Conservation (phyloP, 2,329 filamentous ascomycete genomes). For the Apiospora aurea region DNA sequence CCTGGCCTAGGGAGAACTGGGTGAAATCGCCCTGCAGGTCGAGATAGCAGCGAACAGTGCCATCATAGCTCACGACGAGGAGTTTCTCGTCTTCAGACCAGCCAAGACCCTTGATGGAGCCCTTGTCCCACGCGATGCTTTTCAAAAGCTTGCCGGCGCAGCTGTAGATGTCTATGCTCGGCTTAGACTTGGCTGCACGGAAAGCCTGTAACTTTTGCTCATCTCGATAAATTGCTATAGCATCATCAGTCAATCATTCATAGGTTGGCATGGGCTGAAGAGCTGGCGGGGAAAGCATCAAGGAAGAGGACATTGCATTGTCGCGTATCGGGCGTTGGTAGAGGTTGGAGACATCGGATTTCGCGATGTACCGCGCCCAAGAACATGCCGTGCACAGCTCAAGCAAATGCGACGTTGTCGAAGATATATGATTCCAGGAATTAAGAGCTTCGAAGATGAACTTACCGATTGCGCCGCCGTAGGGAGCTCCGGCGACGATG, state of each 20-base stretch:
- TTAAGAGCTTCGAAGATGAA: neutral
- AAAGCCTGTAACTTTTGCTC: conserved; percentile 84
- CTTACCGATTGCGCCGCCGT: conserved; percentile 91
- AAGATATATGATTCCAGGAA: neutral
- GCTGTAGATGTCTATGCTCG: conserved; percentile 93
- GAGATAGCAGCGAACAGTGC: conserved; percentile 87
- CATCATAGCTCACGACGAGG: conserved; percentile 86
- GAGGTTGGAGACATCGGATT: neutral
- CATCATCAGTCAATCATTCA: neutral
- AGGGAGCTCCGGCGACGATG: conserved; percentile 88
- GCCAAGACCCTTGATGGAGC: conserved; percentile 83
- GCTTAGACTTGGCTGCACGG: conserved; percentile 75
- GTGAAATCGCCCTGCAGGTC: conserved; percentile 95
- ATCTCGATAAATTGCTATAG: conserved; percentile 83
- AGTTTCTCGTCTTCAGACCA: conserved; percentile 97
- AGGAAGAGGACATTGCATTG: neutral
- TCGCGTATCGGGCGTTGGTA: neutral
- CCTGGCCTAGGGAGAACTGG: conserved; percentile 90
- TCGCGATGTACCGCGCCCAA: neutral
- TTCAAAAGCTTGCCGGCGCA: conserved; percentile 88
- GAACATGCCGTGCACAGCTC: neutral
- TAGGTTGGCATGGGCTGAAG: neutral
- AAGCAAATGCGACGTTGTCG: neutral
- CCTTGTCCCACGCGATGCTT: conserved; percentile 90
- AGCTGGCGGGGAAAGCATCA: neutral